phyloP scores from a whole-genome alignment of 805 yeast species.

The Candida nanaspora region DNA sequence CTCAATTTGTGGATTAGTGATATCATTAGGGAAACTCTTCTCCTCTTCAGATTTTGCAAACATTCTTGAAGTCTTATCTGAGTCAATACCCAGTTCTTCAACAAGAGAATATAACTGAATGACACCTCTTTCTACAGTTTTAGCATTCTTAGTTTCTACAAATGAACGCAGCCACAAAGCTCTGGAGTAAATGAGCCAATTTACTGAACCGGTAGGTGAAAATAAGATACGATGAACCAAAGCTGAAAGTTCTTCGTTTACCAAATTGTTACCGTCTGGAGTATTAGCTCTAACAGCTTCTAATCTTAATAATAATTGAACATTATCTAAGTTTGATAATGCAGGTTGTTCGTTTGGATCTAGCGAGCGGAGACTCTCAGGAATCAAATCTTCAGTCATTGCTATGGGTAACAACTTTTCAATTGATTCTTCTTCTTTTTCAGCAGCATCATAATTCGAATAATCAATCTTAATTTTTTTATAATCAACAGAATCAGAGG shows the following conservation, averaged over 20 bases:
- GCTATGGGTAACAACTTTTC: conserved; percentile 56
- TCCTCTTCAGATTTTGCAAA: conserved; percentile 37
- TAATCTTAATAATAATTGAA: conserved; percentile 67
- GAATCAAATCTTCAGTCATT: conserved; percentile 54
- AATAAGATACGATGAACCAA: conserved; percentile 64
- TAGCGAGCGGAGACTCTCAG: conserved; percentile 39
- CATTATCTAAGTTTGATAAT: conserved; percentile 58
- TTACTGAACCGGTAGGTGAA: conserved; percentile 38
- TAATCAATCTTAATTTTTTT: conserved; percentile 37
- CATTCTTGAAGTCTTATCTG: conserved; percentile 43
- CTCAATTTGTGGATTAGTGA: conserved; percentile 10
- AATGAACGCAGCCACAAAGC: conserved; percentile 88
- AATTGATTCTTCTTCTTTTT: conserved; percentile 7
- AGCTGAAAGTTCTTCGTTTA: conserved; percentile 79
- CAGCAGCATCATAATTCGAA: conserved; percentile 9
- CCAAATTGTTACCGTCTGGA: conserved; percentile 63
- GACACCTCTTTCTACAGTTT: conserved; percentile 90
- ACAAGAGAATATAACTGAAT: conserved; percentile 88
- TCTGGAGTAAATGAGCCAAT: conserved; percentile 74
- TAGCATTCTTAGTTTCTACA: conserved; percentile 70
- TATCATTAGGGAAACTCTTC: conserved; percentile 13
- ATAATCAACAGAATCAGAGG: conserved; percentile 28
- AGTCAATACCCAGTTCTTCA: conserved; percentile 72
- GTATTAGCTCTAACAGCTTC: conserved; percentile 58
- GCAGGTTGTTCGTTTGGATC: conserved; percentile 84